These are phyloP conservation scores for Entomortierella parvispora DNA, from an alignment of 192 early-diverging fungal genomes.

Conservation along the genomic window DNA sequence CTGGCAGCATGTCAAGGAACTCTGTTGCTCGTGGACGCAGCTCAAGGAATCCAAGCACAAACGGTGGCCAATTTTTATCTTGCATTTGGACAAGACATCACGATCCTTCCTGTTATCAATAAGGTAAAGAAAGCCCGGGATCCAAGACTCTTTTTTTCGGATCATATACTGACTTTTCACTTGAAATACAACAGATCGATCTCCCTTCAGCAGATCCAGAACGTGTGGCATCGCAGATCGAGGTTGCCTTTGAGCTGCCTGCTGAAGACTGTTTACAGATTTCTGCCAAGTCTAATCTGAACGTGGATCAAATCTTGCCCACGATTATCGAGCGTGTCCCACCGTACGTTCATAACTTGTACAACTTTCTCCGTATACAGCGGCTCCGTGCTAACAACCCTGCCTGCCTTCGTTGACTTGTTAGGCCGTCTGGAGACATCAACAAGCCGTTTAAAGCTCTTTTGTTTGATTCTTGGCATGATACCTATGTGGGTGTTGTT, in stretches of 20 bases:
- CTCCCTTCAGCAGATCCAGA: conserved; percentile 89
- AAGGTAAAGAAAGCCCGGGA: no score
- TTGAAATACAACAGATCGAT: conserved; percentile 71
- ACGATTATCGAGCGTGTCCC: conserved; percentile 83
- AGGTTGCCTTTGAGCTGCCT: conserved; percentile 88
- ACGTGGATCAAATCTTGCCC: conserved; percentile 79
- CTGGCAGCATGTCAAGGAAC: conserved; percentile 95
- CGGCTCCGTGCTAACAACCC: background rate
- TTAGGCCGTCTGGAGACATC: conserved; percentile 69
- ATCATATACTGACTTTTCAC: no score
- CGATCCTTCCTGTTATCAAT: conserved; percentile 91
- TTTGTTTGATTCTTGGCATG: conserved; percentile 98
- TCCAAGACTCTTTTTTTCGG: no score
- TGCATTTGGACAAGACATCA: conserved; percentile 88
- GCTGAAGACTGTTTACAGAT: conserved; percentile 66
- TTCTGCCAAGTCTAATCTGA: conserved; percentile 88
- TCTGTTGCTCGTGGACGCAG: conserved; percentile 91
- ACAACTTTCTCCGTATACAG: background rate
- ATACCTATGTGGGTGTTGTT: conserved; percentile 97
- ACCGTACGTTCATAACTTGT: conserved; percentile 47
- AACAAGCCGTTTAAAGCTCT: conserved; percentile 82
- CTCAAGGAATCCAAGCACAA: conserved; percentile 97
- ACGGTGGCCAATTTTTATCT: conserved; percentile 98
- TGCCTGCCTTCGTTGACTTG: background rate
- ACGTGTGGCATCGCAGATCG: conserved; percentile 79